A percentile compares a stretch with the other conserved stretches of the same genome.
These are phyloP conservation scores for Aspergillus ellipticus DNA, from an alignment of 495 filamentous ascomycete genomes.

Conservation along the genomic window DNA sequence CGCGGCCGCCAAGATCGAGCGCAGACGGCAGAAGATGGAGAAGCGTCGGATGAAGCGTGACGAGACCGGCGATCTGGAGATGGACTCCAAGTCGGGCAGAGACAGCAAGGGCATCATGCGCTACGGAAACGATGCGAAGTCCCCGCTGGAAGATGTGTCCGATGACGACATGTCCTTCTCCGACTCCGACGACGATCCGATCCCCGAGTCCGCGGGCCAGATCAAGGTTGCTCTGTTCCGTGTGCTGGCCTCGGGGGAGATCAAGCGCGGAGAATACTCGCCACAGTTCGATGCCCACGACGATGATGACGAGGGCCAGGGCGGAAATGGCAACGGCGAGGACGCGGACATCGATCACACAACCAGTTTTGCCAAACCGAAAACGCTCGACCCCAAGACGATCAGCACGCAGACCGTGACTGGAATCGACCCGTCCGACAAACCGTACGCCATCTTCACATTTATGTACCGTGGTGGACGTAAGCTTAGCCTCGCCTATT, in stretches of 20 bases:
- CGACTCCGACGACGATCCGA: constrained; percentile 83
- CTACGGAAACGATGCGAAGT: constrained; percentile 69
- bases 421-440: constrained; percentile 92
- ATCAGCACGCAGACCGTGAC: constrained; percentile 98
- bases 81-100: constrained; percentile 42
- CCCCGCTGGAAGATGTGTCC: constrained; percentile 68
- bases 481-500: constrained; percentile 45
- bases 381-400: constrained; percentile 90
- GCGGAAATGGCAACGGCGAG: constrained; percentile 38
- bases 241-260: constrained; percentile 91
- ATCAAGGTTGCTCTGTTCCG: constrained; percentile 98
- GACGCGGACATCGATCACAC: constrained; percentile 88
- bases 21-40: constrained; percentile 81
- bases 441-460: constrained; percentile 94
- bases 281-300: constrained; percentile 97
- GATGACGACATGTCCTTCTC: constrained; percentile 66
- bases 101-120: constrained; percentile 61
- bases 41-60: constrained; percentile 70
- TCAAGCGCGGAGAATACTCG: constrained; percentile 95
- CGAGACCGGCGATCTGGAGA: constrained; percentile 47
- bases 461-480: constrained; percentile 97
- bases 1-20: constrained; percentile 84
- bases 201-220: constrained; percentile 91
- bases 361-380: constrained; percentile 97
- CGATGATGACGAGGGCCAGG: constrained; percentile 69